Percentiles rank a stretch among this genome's conserved stretches.
Evolutionary conservation across 164 flowering plant species (phyloP).

Genomic region (Vitis amurensis): DNA sequence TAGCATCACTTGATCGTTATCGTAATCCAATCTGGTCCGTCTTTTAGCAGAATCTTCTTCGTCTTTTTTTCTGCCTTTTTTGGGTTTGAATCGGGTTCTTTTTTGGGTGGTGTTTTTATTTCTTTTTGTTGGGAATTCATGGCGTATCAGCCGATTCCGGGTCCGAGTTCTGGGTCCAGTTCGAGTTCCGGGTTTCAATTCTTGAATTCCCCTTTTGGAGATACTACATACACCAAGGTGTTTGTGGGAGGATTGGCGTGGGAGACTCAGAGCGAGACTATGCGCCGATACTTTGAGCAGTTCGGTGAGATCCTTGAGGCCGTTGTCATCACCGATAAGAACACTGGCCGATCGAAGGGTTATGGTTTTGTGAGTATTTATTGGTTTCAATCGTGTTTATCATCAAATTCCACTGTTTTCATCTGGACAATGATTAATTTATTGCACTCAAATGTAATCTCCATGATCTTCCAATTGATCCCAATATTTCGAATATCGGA

Average conservation of each 20-base stretch:
- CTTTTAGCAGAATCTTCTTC: neutral
- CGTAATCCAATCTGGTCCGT: conserved; percentile 1
- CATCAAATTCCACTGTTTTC: neutral
- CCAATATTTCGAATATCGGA: no score
- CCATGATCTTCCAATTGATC: neutral
- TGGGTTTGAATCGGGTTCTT: neutral
- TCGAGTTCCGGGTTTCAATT: conserved; percentile 64
- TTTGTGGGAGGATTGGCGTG: conserved; percentile 98
- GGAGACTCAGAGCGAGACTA: conserved; percentile 95
- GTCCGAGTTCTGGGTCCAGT: conserved; percentile 62
- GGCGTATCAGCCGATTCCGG: conserved; percentile 67
- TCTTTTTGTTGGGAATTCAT: conserved; percentile 20
- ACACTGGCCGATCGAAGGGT: conserved; percentile 95
- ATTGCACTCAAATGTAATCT: neutral
- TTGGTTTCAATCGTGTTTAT: neutral
- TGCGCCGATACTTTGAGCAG: conserved; percentile 84
- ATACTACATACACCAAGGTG: conserved; percentile 90
- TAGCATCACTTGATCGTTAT: conserved; percentile 19
- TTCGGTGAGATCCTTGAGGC: conserved; percentile 97
- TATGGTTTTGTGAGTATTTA: conserved; percentile 93
- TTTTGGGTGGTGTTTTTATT: neutral
- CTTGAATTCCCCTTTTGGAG: conserved; percentile 90
- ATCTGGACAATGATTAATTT: neutral
- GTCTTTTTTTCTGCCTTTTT: conserved; percentile 13
- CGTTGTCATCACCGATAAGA: conserved; percentile 92